Conservation (phyloP, 192 early-diverging fungal species). For the Backusella macrospora region DNA sequence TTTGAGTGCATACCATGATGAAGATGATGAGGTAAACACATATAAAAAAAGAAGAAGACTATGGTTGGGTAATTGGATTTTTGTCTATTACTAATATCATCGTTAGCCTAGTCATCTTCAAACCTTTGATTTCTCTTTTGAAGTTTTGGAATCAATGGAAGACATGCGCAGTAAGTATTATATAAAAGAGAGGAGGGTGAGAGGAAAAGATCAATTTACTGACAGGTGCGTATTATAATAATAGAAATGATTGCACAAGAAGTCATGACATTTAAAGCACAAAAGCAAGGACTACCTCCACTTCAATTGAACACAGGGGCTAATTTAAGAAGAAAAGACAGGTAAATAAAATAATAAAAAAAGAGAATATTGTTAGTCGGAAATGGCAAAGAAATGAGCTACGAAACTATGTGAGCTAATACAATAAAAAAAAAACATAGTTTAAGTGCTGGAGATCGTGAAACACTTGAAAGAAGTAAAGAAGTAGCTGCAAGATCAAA, state of each 20-base stretch:
- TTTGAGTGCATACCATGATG: conserved; percentile 62
- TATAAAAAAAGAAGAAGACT: neutral
- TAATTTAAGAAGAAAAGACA: conserved; percentile 45
- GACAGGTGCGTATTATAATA: conserved; percentile 28
- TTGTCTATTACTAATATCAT: neutral
- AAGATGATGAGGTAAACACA: conserved; percentile 42
- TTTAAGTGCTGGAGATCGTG: conserved; percentile 53
- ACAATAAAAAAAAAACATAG: conserved; percentile 28
- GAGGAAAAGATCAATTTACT: conserved; percentile 3
- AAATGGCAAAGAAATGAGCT: neutral
- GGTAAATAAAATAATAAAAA: conserved; percentile 21
- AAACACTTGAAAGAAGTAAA: conserved; percentile 43
- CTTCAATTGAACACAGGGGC: conserved; percentile 42
- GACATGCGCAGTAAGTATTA: conserved; percentile 72
- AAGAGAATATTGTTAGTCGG: neutral
- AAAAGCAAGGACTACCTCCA: conserved; percentile 50
- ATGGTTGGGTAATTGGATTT: neutral
- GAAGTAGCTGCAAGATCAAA: conserved; percentile 19
- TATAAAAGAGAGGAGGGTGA: neutral
- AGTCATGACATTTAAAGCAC: conserved; percentile 78
- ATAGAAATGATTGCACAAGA: conserved; percentile 80
- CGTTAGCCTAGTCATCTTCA: conserved; percentile 62
- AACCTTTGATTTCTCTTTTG: conserved; percentile 83
- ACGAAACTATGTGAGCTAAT: neutral
- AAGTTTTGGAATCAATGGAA: conserved; percentile 67